Conservation (phyloP, 345 rosid species). For the Acer yangbiense region DNA sequence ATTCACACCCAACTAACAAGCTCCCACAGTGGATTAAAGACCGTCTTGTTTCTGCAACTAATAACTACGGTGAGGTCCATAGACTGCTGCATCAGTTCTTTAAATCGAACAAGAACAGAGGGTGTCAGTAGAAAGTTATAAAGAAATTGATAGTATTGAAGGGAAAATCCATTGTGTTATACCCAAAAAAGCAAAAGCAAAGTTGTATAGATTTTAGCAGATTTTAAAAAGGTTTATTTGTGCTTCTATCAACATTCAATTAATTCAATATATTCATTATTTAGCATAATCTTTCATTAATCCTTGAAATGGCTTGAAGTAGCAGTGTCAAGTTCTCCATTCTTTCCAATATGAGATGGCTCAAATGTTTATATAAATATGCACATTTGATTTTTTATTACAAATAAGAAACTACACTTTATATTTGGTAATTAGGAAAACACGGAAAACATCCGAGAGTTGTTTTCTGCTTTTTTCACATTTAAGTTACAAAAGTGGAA, state of each 20-base stretch:
- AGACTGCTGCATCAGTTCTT: constrained; percentile 75
- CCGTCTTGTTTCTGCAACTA: constrained; percentile 54
- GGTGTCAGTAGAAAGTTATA: not conserved
- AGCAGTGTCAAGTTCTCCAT: too few relatives aligned
- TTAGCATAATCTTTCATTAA: too few relatives aligned
- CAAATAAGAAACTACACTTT: too few relatives aligned
- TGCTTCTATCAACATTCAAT: not conserved
- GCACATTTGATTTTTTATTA: too few relatives aligned
- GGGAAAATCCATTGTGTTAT: not conserved
- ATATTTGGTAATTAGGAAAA: too few relatives aligned
- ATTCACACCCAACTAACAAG: constrained; percentile 67
- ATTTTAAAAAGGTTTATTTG: not conserved
- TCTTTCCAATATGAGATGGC: too few relatives aligned
- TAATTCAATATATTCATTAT: too few relatives aligned
- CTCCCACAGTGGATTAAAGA: constrained; percentile 87
- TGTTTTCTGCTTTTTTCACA: too few relatives aligned
- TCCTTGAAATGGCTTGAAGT: too few relatives aligned
- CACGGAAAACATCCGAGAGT: too few relatives aligned
- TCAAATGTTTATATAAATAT: too few relatives aligned
- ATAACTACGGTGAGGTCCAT: constrained; percentile 86
- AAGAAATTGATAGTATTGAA: not conserved
- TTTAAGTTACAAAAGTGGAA: too few relatives aligned
- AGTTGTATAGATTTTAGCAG: not conserved
- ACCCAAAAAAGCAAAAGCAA: not conserved
- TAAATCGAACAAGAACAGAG: constrained; percentile 55